These are phyloP conservation scores for Bruguiera hainesii DNA, from an alignment of 441 rosid species.

Conservation along the genomic window DNA sequence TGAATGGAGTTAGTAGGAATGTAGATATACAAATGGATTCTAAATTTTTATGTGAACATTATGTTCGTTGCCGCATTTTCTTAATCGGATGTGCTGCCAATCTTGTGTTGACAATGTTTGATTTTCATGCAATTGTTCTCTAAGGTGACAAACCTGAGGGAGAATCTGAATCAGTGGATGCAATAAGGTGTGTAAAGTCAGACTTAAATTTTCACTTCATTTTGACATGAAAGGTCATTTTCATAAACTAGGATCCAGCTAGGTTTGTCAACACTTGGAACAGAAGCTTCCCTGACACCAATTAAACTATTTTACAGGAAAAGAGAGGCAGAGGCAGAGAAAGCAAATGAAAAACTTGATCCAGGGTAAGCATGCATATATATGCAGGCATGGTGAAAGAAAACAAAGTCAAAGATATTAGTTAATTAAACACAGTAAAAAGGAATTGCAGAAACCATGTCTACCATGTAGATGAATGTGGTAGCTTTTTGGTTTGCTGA, in stretches of 20 bases:
- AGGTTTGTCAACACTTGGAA: not conserved
- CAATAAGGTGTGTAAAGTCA: constrained; percentile 31
- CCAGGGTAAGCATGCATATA: constrained; percentile 43
- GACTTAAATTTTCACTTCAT: not conserved
- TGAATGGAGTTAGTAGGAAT: too few species aligned
- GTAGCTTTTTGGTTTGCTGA: not conserved
- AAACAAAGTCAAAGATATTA: not conserved
- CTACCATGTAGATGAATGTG: not conserved
- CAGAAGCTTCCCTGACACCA: not conserved
- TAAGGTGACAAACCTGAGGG: constrained; percentile 33
- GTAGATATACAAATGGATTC: too few species aligned
- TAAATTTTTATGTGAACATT: too few species aligned
- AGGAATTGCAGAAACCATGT: not conserved
- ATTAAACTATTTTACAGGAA: constrained; percentile 26
- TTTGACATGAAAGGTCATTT: too few species aligned
- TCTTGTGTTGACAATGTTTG: constrained; percentile 14
- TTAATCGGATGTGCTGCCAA: not conserved
- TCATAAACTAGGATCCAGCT: not conserved
- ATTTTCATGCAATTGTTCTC: constrained; percentile 18
- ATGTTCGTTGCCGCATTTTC: too few species aligned
- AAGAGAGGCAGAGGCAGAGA: constrained; percentile 25
- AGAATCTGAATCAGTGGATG: constrained; percentile 26
- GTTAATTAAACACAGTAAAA: too few species aligned
- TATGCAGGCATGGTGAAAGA: not conserved
- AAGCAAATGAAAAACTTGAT: constrained; percentile 26